These are phyloP conservation scores for Thermomucor indicae-seudaticae DNA, from an alignment of 371 early-diverging fungal species.

Conservation along the genomic window DNA sequence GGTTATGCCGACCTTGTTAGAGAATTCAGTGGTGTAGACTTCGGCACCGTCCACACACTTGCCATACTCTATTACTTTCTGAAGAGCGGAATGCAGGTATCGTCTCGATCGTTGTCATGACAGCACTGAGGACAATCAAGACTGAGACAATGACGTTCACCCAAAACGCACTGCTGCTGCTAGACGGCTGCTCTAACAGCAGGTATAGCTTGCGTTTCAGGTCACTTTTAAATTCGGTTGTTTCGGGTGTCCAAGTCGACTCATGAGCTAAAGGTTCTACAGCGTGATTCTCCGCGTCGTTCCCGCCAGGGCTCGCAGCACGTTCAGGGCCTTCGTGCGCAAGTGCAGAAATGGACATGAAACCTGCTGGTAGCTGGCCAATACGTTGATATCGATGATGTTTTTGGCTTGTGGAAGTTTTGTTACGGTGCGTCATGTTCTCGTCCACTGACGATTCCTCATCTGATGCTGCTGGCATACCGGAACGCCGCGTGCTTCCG, in stretches of 20 bases:
- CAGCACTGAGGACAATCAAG: conserved; percentile 71
- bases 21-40: neutral
- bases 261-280: conserved; percentile 63
- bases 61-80: conserved; percentile 60
- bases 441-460: neutral
- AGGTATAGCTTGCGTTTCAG: conserved; percentile 62
- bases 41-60: conserved; percentile 5
- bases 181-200: conserved; percentile 68
- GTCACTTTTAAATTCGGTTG: conserved; percentile 23
- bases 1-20: neutral
- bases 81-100: conserved; percentile 72
- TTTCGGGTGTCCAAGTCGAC: neutral
- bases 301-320: neutral
- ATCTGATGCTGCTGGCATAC: neutral
- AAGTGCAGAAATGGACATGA: conserved; percentile 10
- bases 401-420: neutral
- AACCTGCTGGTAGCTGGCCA: conserved; percentile 9
- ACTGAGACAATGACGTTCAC: conserved; percentile 73
- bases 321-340: conserved; percentile 4
- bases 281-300: conserved; percentile 47
- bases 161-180: conserved; percentile 69
- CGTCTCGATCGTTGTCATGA: conserved; percentile 83
- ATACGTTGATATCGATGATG: neutral
- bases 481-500: neutral
- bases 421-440: neutral